Base-by-base conservation (phyloP, 495 filamentous ascomycete species). In the Xylona heveae region DNA sequence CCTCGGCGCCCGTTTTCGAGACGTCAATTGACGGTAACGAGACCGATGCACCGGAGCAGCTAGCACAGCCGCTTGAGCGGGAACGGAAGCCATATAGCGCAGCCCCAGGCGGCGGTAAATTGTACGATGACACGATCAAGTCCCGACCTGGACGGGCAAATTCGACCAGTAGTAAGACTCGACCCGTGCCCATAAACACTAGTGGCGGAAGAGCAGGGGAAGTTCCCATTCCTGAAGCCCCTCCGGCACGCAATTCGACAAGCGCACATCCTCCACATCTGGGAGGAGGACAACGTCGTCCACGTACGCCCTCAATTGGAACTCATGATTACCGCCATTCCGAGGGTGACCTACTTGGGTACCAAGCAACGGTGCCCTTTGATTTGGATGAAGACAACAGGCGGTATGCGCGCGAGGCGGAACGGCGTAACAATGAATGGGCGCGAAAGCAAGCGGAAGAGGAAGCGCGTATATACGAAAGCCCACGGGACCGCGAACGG, bases 51-150 rank as follows among this genome's bases (percentile, higher is more conserved):
- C n/a, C n/a, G n/a, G n/a, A n/a, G n/a, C n/a, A n/a, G n/a, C n/a
- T n/a, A n/a, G n/a, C 60, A 5, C 50, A 55, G 1, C 61, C 63
- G 0, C 60, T 73, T 17, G 70, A 75, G 43, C 64, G 70, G 4
- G 64, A 73, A 38, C 53, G 70, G 33, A 70, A 74, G 30, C 70
- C 70, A 0, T 75, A 75, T 41, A 50, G 41, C 6, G 61, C 59
- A 1, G 52, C 60, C 14, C 63, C 66, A 1, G 68, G 68, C 6
- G 51, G 54, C 10, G 69, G 68, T 9, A 72, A 68, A 40, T 38
- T 52, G 1, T 66, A 68, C n/a, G 53, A 52, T 35, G 35, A 39
- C 19, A 21, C 26, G 6, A 30, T 24, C 13, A 39, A 34, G 15
- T 31, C 33, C 1, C 40, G 38, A 13, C 22, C 43, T 6, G 40